These are phyloP conservation scores for Patellifolia procumbens DNA, from an alignment of 179 eudicot species.

Conservation along the genomic window DNA sequence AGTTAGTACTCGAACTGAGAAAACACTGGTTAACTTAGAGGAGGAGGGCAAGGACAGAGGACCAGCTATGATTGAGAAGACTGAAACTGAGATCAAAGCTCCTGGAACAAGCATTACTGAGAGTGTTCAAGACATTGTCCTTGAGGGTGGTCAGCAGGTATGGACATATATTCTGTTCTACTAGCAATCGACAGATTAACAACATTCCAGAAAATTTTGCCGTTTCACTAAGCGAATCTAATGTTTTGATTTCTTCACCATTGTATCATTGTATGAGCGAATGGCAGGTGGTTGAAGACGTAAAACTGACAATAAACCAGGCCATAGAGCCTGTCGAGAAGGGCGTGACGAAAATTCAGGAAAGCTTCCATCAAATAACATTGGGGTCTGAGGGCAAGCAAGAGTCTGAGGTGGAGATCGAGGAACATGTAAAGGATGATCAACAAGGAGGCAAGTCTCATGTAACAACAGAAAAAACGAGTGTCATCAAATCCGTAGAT, in stretches of 20 bases:
- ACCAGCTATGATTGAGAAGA: constrained; percentile 54
- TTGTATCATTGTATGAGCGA: not conserved
- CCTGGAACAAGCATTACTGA: constrained; percentile 84
- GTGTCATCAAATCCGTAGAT: constrained; percentile 11
- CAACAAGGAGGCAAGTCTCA: constrained; percentile 19
- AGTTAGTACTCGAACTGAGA: constrained; percentile 45
- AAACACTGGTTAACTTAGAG: constrained; percentile 43
- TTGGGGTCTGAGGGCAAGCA: constrained; percentile 46
- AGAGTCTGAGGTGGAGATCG: constrained; percentile 48
- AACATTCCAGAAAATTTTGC: not conserved
- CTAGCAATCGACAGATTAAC: not conserved
- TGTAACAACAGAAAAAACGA: constrained; percentile 15
- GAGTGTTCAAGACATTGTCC: constrained; percentile 86
- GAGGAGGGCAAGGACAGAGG: constrained; percentile 54
- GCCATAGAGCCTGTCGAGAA: constrained; percentile 88
- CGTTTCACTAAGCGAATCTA: not conserved
- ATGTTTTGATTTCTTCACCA: not conserved
- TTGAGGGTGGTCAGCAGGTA: constrained; percentile 96
- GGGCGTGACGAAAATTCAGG: constrained; percentile 89
- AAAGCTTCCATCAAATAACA: constrained; percentile 62
- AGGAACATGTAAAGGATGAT: constrained; percentile 48
- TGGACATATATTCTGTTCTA: constrained; percentile 14
- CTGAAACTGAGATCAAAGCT: constrained; percentile 67
- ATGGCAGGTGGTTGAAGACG: constrained; percentile 83
- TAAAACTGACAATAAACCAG: constrained; percentile 81